phyloP scores from a whole-genome alignment of 371 early-diverging fungal species.

The Saksenaea oblongispora region DNA sequence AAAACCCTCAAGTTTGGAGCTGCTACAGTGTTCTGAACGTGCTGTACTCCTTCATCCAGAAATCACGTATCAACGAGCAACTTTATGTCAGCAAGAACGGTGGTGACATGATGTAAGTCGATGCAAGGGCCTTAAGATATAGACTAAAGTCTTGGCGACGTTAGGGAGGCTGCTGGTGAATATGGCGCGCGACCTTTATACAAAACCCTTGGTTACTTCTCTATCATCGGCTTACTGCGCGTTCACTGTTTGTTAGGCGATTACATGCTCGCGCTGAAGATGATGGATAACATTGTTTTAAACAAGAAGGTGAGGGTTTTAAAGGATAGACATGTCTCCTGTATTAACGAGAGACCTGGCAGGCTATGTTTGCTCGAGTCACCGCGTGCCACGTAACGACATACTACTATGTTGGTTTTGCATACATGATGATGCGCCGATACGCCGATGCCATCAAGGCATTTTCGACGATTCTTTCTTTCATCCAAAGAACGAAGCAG shows the following conservation, averaged over 20 bases:
- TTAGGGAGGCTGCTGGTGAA: conserved; percentile 75
- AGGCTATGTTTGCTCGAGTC: conserved; percentile 90
- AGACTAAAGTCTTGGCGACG: not conserved
- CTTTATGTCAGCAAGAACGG: conserved; percentile 85
- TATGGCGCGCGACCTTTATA: conserved; percentile 84
- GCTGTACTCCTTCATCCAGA: conserved; percentile 91
- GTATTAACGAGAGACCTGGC: conserved; percentile 1
- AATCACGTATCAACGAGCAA: conserved; percentile 92
- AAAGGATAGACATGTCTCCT: not conserved
- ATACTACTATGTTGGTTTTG: conserved; percentile 95
- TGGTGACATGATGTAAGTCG: conserved; percentile 71
- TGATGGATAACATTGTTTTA: conserved; percentile 93
- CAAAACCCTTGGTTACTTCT: conserved; percentile 97
- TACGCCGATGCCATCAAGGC: conserved; percentile 95
- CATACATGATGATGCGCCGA: conserved; percentile 97
- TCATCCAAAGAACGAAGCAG: conserved; percentile 89
- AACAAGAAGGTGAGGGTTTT: conserved; percentile 74
- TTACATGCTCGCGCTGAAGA: conserved; percentile 91
- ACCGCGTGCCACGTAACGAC: conserved; percentile 97
- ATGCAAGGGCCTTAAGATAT: not conserved
- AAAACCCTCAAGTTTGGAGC: conserved; percentile 91
- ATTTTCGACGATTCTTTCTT: conserved; percentile 88
- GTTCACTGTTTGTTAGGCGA: conserved; percentile 95
- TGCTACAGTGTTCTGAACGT: conserved; percentile 94
- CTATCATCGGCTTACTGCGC: conserved; percentile 89